Evolutionary conservation across 2,329 filamentous ascomycete genomes (phyloP).

Genomic region (Grosmannia huntii): DNA sequence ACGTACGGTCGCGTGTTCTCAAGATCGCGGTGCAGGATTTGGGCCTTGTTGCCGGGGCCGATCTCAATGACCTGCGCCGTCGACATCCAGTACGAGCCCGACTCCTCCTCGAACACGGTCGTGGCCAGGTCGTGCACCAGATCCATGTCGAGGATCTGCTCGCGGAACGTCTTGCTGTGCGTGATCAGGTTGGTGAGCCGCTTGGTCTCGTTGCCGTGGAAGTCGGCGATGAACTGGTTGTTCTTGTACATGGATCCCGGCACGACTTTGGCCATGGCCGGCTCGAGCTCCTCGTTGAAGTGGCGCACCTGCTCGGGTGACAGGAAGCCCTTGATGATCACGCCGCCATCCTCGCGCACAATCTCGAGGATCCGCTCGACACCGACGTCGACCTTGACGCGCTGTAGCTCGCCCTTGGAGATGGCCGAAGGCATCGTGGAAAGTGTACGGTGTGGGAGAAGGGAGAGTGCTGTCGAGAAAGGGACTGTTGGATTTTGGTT

Average conservation of each 20-base stretch:
- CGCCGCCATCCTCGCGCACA: conserved; percentile 14
- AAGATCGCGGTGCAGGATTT: conserved; percentile 19
- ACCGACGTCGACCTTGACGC: background rate
- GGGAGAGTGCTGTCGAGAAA: no score
- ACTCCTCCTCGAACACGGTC: conserved; percentile 14
- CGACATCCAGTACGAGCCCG: conserved; percentile 17
- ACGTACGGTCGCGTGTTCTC: conserved; percentile 13
- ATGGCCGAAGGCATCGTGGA: conserved; percentile 1
- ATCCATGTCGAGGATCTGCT: conserved; percentile 17
- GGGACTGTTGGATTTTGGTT: background rate
- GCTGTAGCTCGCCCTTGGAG: background rate
- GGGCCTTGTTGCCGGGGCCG: conserved; percentile 13
- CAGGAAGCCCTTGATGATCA: conserved; percentile 17
- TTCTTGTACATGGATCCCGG: background rate
- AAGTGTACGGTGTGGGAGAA: background rate
- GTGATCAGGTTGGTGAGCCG: conserved; percentile 14
- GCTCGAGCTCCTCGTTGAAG: conserved; percentile 16
- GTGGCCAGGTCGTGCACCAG: conserved; percentile 17
- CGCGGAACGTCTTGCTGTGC: conserved; percentile 16
- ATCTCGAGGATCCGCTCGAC: conserved; percentile 4
- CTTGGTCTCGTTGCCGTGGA: conserved; percentile 17
- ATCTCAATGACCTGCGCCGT: conserved; percentile 15
- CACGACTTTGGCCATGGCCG: conserved; percentile 9
- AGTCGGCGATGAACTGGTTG: conserved; percentile 7
- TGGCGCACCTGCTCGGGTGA: conserved; percentile 11